Conservation (phyloP, 73 alveolate species). For the Symbiodinium pilosum region DNA sequence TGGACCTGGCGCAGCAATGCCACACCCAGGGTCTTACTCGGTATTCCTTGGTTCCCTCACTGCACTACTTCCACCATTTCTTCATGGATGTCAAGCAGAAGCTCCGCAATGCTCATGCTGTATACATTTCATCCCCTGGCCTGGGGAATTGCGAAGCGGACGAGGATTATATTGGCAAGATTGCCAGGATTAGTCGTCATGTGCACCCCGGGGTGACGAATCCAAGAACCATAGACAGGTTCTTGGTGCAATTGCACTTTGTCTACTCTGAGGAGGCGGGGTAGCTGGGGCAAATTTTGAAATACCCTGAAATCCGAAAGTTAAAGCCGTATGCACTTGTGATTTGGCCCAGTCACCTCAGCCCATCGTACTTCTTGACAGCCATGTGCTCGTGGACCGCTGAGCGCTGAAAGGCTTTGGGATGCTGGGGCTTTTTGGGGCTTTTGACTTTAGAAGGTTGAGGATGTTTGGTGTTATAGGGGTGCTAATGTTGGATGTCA, state of each 20-base stretch:
- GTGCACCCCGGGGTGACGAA: slow-evolving; percentile 1
- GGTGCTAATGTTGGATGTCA: neutral
- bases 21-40: neutral
- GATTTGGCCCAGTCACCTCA: neutral
- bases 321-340: neutral
- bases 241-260: neutral
- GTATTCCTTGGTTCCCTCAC: neutral
- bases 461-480: neutral
- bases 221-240: neutral
- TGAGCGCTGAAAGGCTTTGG: neutral
- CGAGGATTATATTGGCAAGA: slow-evolving; percentile 41
- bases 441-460: neutral
- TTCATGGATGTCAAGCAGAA: neutral
- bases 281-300: neutral
- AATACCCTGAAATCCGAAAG: neutral
- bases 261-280: neutral
- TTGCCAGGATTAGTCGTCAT: neutral
- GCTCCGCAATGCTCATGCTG: neutral
- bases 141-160: slow-evolving; percentile 2
- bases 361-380: neutral
- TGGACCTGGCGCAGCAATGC: neutral
- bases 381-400: neutral
- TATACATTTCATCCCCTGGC: neutral
- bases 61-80: neutral
- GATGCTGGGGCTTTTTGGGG: neutral